Percentiles rank a stretch among this genome's conserved stretches.
Evolutionary conservation across 2,329 filamentous ascomycete genomes (phyloP).

Genomic region (Aspergillus melleus): DNA sequence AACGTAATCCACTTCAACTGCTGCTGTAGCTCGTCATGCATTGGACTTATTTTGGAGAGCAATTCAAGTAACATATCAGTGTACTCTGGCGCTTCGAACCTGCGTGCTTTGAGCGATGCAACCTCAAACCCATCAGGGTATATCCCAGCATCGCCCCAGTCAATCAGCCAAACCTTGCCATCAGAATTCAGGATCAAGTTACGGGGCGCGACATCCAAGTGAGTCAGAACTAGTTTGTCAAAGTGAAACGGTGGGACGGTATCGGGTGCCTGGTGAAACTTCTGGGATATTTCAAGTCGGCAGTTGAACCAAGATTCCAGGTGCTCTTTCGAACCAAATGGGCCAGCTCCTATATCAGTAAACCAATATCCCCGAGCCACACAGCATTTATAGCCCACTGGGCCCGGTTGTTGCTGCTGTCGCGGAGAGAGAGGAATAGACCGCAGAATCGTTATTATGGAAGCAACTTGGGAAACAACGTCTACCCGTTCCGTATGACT

Average conservation of each 20-base stretch:
- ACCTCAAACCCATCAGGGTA: conserved; percentile 19
- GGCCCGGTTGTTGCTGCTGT: too few relatives aligned
- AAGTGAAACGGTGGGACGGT: conserved; percentile 15
- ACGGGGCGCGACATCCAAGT: conserved; percentile 15
- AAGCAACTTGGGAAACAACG: conserved; percentile 17
- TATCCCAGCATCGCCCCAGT: conserved; percentile 20
- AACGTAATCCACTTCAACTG: conserved; percentile 12
- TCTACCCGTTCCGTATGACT: conserved; percentile 12
- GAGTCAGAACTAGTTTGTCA: conserved; percentile 15
- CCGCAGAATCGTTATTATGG: conserved; percentile 15
- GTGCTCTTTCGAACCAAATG: too few relatives aligned
- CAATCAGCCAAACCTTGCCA: conserved; percentile 19
- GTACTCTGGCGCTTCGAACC: conserved; percentile 14
- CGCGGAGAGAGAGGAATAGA: conserved; percentile 14
- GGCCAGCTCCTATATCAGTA: too few relatives aligned
- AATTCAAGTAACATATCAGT: conserved; percentile 18
- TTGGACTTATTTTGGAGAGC: conserved; percentile 10
- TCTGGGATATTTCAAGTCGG: conserved; percentile 17
- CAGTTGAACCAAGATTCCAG: too few relatives aligned
- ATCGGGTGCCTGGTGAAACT: conserved; percentile 16
- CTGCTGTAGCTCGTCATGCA: conserved; percentile 9
- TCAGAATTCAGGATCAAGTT: conserved; percentile 15
- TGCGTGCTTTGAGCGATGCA: conserved; percentile 16
- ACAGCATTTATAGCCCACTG: too few relatives aligned
- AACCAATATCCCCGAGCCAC: too few relatives aligned